phyloP scores from a whole-genome alignment of 1,284 basidiomycete genomes.

The Sanghuangporus weigelae region DNA sequence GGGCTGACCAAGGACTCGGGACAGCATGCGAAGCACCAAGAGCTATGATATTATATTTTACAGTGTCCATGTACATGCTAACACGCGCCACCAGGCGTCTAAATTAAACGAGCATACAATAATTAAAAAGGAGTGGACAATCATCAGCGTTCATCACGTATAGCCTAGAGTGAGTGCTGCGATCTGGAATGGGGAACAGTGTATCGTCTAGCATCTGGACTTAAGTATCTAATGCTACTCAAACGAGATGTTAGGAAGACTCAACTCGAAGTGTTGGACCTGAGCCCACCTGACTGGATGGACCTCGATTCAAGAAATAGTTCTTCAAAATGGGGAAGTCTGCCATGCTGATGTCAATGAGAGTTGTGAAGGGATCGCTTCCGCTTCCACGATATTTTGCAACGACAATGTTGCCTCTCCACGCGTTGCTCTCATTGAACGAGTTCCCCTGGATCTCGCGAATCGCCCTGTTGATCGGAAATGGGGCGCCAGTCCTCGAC shows the following conservation, averaged over 20 bases:
- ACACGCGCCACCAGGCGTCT: constrained; percentile 12
- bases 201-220: constrained; percentile 2
- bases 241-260: constrained; percentile 18
- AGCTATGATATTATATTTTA: constrained; percentile 29
- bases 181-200: constrained; percentile 16
- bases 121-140: constrained; percentile 14
- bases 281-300: constrained; percentile 36
- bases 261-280: constrained; percentile 21
- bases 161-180: constrained; percentile 14
- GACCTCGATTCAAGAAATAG: constrained; percentile 60
- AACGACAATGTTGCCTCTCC: constrained; percentile 73
- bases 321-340: constrained; percentile 78
- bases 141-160: constrained; percentile 6
- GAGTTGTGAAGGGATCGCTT: constrained; percentile 55
- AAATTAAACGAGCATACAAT: constrained; percentile 7
- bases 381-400: constrained; percentile 58
- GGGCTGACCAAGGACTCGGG: constrained; percentile 12
- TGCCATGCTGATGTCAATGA: constrained; percentile 71
- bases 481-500: constrained; percentile 72
- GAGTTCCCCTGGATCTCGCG: constrained; percentile 61
- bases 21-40: constrained; percentile 28
- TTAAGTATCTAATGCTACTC: constrained; percentile 13
- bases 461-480: constrained; percentile 70
- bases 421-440: constrained; percentile 57
- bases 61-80: constrained; percentile 16